These are phyloP conservation scores for Mycena amicta DNA, from an alignment of 768 basidiomycete genomes.

Conservation along the genomic window DNA sequence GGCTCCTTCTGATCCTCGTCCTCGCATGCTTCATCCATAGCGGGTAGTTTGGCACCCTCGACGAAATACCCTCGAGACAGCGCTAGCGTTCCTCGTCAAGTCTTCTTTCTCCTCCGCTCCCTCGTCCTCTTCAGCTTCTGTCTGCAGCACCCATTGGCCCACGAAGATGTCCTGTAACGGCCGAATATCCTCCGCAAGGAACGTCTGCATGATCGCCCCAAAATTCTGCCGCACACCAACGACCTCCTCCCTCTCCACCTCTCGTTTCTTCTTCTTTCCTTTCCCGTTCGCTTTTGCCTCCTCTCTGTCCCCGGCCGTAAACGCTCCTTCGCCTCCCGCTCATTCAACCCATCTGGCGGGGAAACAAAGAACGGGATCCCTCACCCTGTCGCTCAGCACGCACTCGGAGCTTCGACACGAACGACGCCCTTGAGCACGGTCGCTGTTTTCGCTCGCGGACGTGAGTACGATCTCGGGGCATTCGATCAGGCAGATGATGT, in stretches of 20 bases:
- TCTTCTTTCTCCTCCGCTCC: slow-evolving; percentile 46
- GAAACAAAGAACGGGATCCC: slow-evolving; percentile 95
- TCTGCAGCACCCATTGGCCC: slow-evolving; percentile 44
- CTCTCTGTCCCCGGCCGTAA: slow-evolving; percentile 42
- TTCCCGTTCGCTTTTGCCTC: slow-evolving; percentile 53
- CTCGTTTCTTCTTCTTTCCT: no score
- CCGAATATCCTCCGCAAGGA: slow-evolving; percentile 81
- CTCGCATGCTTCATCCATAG: slow-evolving; percentile 33
- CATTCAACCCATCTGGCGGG: slow-evolving; percentile 80
- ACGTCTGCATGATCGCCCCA: slow-evolving; percentile 82
- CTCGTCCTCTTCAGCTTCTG: slow-evolving; percentile 40
- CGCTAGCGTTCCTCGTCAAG: slow-evolving; percentile 82
- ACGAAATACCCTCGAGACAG: slow-evolving; percentile 46
- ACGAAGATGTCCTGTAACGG: slow-evolving; percentile 58
- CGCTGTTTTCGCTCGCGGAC: slow-evolving; percentile 87
- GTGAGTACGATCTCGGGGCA: slow-evolving; percentile 98
- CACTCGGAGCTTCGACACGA: slow-evolving; percentile 90
- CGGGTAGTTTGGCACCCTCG: slow-evolving; percentile 30
- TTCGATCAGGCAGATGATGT: slow-evolving; percentile 99
- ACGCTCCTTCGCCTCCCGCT: slow-evolving; percentile 57
- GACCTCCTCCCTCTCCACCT: slow-evolving; percentile 39
- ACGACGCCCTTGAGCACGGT: slow-evolving; percentile 97
- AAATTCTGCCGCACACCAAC: slow-evolving; percentile 84
- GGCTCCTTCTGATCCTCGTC: slow-evolving; percentile 56
- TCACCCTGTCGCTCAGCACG: slow-evolving; percentile 93